Evolutionary conservation across 352 stramenopile species (phyloP).

Genomic region (Phytophthora lateralis): DNA sequence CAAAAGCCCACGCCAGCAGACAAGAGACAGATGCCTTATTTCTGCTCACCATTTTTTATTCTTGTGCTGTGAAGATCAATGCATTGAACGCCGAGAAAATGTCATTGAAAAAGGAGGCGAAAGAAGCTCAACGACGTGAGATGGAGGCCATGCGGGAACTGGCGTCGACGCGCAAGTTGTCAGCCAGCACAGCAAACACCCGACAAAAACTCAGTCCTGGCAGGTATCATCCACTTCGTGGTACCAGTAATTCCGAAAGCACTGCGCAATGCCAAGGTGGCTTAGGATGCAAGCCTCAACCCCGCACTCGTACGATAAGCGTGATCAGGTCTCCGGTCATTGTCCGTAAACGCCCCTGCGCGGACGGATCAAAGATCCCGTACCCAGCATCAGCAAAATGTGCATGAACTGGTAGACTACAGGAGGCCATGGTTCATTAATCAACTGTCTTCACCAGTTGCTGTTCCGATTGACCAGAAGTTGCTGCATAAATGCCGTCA

Average conservation of each 20-base stretch:
- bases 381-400: conserved; percentile 27
- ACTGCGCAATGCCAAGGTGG: background rate
- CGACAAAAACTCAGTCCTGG: background rate
- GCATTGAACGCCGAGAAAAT: conserved; percentile 47
- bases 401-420: background rate
- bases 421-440: too few relatives aligned
- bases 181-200: background rate
- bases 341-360: conserved; percentile 32
- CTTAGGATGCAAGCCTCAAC: background rate
- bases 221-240: background rate
- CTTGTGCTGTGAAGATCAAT: conserved; percentile 48
- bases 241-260: background rate
- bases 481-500: too few relatives aligned
- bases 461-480: too few relatives aligned
- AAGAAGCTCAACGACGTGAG: conserved; percentile 47
- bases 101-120: conserved; percentile 37
- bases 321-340: background rate
- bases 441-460: too few relatives aligned
- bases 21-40: background rate
- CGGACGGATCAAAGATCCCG: conserved; percentile 41
- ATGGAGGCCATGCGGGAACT: conserved; percentile 52
- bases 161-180: conserved; percentile 30
- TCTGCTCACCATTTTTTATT: background rate
- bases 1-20: background rate
- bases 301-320: background rate